Percentiles rank a stretch among this genome's conserved stretches.
Conservation (phyloP, 495 filamentous ascomycete species). For the Podospora pseudocomata region DNA sequence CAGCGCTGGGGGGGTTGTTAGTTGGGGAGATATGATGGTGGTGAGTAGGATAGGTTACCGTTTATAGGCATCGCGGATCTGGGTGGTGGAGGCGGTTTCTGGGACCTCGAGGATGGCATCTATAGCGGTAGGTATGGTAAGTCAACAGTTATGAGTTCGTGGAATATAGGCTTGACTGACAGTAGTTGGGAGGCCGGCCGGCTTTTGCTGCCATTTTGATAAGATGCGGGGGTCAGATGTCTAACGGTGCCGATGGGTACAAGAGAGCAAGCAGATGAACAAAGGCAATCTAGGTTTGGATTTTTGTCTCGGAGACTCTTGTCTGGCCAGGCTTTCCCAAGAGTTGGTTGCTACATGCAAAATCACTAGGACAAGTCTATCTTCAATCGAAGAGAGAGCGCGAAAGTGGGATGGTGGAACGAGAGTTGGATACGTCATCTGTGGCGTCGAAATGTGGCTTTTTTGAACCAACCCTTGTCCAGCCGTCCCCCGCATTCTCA, state of each 20-base stretch:
- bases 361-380: slow-evolving; percentile 1
- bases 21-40: slow-evolving; percentile 1
- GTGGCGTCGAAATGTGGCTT: slow-evolving; percentile 40
- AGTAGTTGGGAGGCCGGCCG: slow-evolving; percentile 49
- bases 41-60: slow-evolving; percentile 44
- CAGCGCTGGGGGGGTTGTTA: slow-evolving; percentile 57
- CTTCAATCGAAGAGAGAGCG: neutral
- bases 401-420: slow-evolving; percentile 4
- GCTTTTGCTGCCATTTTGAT: slow-evolving; percentile 37
- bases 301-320: neutral
- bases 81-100: slow-evolving; percentile 67
- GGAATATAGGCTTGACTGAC: slow-evolving; percentile 34
- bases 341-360: neutral
- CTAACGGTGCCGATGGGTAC: neutral
- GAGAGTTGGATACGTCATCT: slow-evolving; percentile 34
- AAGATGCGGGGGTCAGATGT: neutral
- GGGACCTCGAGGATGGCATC: slow-evolving; percentile 70
- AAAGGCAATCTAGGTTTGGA: neutral
- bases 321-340: neutral
- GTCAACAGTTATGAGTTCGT: slow-evolving; percentile 14
- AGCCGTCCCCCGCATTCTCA: neutral
- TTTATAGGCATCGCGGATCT: slow-evolving; percentile 96
- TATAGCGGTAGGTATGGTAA: slow-evolving; percentile 29
- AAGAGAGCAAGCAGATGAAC: neutral
- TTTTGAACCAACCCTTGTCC: neutral